These are phyloP conservation scores for Epichloe sylvatica DNA, from an alignment of 2,329 filamentous ascomycete genomes.

Conservation along the genomic window DNA sequence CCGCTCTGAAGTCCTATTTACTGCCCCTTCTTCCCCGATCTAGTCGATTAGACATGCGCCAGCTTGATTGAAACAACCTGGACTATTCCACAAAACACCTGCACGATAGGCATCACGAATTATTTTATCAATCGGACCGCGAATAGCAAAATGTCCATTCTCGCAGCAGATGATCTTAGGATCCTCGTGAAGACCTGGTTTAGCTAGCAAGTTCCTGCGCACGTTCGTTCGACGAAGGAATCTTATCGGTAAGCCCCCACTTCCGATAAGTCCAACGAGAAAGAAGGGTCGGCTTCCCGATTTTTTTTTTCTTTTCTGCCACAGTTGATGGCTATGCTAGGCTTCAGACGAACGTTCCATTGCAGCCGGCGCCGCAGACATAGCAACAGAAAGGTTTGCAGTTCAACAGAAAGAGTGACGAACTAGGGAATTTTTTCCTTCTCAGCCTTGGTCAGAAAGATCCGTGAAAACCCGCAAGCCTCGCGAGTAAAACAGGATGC, in stretches of 20 bases:
- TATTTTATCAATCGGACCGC: too few species aligned
- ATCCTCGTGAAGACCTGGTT: background rate
- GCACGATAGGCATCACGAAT: too few species aligned
- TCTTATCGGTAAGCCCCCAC: slow-evolving; percentile 1
- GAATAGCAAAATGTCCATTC: too few species aligned
- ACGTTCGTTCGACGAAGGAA: background rate
- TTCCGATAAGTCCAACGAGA: slow-evolving; percentile 1
- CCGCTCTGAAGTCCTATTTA: too few species aligned
- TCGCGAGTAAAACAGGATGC: slow-evolving; percentile 40
- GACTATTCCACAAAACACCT: too few species aligned
- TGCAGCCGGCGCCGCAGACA: background rate
- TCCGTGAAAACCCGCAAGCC: background rate
- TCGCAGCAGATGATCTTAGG: too few species aligned
- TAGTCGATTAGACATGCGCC: too few species aligned
- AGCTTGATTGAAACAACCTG: too few species aligned
- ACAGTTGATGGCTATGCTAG: background rate
- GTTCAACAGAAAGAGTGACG: background rate
- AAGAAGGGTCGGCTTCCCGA: background rate
- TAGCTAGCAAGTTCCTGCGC: background rate
- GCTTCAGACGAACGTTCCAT: background rate
- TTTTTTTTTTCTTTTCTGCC: slow-evolving; percentile 1
- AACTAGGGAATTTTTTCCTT: too few species aligned
- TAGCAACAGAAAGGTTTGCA: background rate
- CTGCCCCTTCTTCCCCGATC: too few species aligned
- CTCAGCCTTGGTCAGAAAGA: too few species aligned